Conservation (phyloP, 2,329 filamentous ascomycete species). For the Monilinia polystroma region DNA sequence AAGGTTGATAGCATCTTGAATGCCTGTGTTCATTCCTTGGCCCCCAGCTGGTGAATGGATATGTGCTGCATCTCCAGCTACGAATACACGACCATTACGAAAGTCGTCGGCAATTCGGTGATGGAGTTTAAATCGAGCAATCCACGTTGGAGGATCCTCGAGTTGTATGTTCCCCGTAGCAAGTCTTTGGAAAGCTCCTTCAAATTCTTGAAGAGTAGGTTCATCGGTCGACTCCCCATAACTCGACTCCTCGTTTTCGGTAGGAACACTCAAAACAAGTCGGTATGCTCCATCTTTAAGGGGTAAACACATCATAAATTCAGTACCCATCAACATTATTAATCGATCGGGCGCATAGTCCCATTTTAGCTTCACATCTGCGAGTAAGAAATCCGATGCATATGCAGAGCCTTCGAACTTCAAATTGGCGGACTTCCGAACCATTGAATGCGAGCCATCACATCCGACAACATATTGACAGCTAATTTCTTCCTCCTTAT, state of each 20-base stretch:
- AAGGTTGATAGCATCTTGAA: slow-evolving; percentile 42
- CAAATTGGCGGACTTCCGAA: slow-evolving; percentile 45
- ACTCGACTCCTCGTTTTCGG: slow-evolving; percentile 18
- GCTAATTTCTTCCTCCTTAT: slow-evolving; percentile 36
- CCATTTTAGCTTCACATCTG: slow-evolving; percentile 43
- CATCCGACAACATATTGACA: slow-evolving; percentile 51
- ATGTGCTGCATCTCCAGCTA: slow-evolving; percentile 43
- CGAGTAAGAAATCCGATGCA: slow-evolving; percentile 47
- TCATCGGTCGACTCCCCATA: slow-evolving; percentile 24
- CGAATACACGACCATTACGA: slow-evolving; percentile 43
- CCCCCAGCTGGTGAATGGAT: slow-evolving; percentile 42
- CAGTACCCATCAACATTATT: slow-evolving; percentile 39
- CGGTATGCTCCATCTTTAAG: slow-evolving; percentile 36
- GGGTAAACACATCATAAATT: slow-evolving; percentile 44
- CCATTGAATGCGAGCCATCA: slow-evolving; percentile 52
- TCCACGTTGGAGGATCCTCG: slow-evolving; percentile 41
- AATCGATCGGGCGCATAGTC: slow-evolving; percentile 14
- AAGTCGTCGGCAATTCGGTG: slow-evolving; percentile 46
- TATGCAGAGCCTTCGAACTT: slow-evolving; percentile 47
- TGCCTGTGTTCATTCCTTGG: slow-evolving; percentile 44
- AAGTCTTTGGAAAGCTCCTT: slow-evolving; percentile 37
- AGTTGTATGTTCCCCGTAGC: slow-evolving; percentile 33
- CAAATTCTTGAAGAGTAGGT: slow-evolving; percentile 41
- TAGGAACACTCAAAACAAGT: slow-evolving; percentile 34
- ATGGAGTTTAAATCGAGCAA: slow-evolving; percentile 49